A percentile compares a stretch with the other conserved stretches of the same genome.
These are phyloP conservation scores for Aspergillus arachidicola DNA, from an alignment of 2,329 filamentous ascomycete genomes.

Conservation along the genomic window DNA sequence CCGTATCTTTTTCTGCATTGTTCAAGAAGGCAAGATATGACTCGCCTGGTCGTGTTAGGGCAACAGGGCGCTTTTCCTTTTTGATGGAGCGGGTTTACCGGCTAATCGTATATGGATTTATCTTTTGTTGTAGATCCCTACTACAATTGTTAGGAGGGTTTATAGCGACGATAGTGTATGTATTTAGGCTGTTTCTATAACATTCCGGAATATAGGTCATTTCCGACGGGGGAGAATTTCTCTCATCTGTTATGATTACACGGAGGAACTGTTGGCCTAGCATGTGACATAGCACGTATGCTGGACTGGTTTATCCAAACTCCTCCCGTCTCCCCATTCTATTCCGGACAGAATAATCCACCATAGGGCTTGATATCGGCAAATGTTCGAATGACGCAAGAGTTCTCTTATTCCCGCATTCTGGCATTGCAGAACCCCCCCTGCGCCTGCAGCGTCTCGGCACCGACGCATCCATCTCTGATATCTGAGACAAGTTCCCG, in stretches of 20 bases:
- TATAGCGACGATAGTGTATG: not conserved
- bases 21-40: not conserved
- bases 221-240: not conserved
- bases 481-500: not conserved
- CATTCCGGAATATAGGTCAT: not conserved
- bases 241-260: not conserved
- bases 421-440: not conserved
- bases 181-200: not conserved
- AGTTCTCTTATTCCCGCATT: not conserved
- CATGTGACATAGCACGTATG: not conserved
- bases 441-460: not conserved
- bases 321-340: not conserved
- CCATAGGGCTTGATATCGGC: not conserved
- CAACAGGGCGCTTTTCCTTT: not conserved
- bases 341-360: not conserved
- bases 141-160: not conserved
- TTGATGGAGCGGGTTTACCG: not conserved
- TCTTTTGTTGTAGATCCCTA: not conserved
- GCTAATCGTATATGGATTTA: not conserved
- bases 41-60: not conserved
- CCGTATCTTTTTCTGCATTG: not conserved
- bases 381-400: not conserved
- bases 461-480: not conserved
- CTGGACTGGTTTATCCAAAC: not conserved
- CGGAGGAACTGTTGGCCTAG: not conserved